Evolutionary conservation across 164 flowering plant genomes (phyloP), one percentile per base, ranked within the genome.

Genomic region (Platanus orientalis): DNA sequence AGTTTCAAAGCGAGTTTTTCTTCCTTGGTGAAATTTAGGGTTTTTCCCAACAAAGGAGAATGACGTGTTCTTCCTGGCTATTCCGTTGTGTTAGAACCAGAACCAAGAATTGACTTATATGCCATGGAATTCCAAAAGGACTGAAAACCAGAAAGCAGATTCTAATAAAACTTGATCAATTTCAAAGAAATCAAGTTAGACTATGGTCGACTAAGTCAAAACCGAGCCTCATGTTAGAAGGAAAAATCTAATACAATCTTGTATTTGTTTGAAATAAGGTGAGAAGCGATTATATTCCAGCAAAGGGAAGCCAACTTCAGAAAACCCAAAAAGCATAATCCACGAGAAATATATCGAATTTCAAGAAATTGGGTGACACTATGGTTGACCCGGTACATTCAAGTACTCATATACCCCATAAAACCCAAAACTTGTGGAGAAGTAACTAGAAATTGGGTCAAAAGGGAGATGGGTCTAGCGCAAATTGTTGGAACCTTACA

Each of bases 81-180:
- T n/a, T n/a, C n/a, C n/a, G n/a, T n/a, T n/a, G n/a, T n/a, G n/a
- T n/a, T n/a, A n/a, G 82, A 77, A 56, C 86, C 76, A 19, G 83
- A 75, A 67, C 86, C 85, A 68, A 83, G 76, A 66, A 78, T 65
- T 72, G 81, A 68, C 62, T 76, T 85, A 74, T 81, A 79, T 45
- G 93, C 92, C 97, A 88, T 84, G 30, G 51, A 66, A 63, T 59
- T 36, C 48, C 29, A 56, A 58, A 30, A 16, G 36, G 19, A 49
- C 5, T 55, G 20, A 29, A 49, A 3, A 19, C 56, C 16, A 4
- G 30, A 26, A 25, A 52, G 55, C 16, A 53, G 56, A 53, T 53
- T 53, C 56, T 53, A 32, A 32, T 53, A 13, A 36, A 36, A 36
- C 3, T 13, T 11, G 27, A 53, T 24, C 19, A 6, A 13, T 2